Percentiles rank a stretch among this genome's conserved stretches.
These are phyloP conservation scores for Nannochloropsis gaditana DNA, from an alignment of 108 stramenopile genomes.

Conservation along the genomic window DNA sequence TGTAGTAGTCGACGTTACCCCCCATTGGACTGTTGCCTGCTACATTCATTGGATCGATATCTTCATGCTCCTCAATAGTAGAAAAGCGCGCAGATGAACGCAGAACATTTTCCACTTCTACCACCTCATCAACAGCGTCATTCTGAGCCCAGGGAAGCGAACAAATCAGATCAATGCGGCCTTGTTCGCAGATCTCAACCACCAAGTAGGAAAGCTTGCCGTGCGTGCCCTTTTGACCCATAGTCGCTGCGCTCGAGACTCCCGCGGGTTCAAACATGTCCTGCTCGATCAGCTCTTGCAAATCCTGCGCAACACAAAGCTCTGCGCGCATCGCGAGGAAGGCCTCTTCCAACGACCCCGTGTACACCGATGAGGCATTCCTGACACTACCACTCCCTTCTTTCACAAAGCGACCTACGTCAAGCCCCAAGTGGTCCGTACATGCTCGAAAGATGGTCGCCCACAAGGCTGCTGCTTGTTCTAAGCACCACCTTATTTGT, in stretches of 20 bases:
- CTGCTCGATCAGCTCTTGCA: background rate
- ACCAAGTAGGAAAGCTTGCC: constrained; percentile 1
- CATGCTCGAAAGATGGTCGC: background rate
- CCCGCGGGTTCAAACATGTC: background rate
- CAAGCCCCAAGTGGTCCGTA: background rate
- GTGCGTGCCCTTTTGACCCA: background rate
- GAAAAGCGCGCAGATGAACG: constrained; percentile 16
- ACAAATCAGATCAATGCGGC: constrained; percentile 5
- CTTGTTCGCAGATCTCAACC: background rate
- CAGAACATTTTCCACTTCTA: background rate
- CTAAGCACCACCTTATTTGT: background rate
- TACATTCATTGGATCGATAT: background rate
- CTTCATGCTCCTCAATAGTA: background rate
- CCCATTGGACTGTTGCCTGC: background rate
- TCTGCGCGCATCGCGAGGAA: constrained; percentile 5
- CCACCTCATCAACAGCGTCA: background rate
- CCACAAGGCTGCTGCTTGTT: background rate
- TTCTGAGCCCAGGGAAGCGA: constrained; percentile 11
- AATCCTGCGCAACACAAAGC: background rate
- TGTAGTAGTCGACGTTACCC: background rate
- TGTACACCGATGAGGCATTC: background rate
- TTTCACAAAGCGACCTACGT: background rate
- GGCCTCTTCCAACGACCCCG: background rate
- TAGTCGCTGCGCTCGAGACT: background rate
- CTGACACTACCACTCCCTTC: background rate